Conservation (phyloP, 1,284 basidiomycete genomes). For the Omphalotus olearius region DNA sequence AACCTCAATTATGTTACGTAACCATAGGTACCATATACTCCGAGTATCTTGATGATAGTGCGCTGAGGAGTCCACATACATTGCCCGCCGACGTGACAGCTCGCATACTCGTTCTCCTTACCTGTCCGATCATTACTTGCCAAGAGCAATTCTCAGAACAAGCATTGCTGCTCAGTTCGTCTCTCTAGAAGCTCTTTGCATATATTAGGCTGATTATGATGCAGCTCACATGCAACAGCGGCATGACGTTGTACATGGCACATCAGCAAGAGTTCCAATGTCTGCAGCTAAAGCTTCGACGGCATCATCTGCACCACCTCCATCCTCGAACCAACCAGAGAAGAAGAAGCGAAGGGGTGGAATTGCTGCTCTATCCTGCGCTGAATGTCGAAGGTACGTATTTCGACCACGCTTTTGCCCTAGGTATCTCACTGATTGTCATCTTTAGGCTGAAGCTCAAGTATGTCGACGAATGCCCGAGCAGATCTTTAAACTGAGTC, state of each 20-base stretch:
- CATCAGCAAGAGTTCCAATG: slow-evolving; percentile 7
- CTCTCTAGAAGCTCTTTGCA: neutral
- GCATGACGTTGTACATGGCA: slow-evolving; percentile 9
- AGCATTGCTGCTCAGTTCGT: slow-evolving; percentile 1
- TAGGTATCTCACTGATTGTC: slow-evolving; percentile 1
- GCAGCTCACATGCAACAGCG: slow-evolving; percentile 6
- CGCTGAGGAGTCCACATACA: neutral
- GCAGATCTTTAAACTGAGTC: slow-evolving; percentile 5
- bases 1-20: neutral
- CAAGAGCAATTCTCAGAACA: slow-evolving; percentile 7
- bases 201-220: too few species aligned
- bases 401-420: neutral
- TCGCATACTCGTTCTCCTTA: slow-evolving; percentile 2
- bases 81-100: neutral
- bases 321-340: slow-evolving; percentile 6
- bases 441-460: slow-evolving; percentile 55
- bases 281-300: slow-evolving; percentile 7
- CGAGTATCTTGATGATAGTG: slow-evolving; percentile 2
- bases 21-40: slow-evolving; percentile 4
- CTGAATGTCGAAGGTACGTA: slow-evolving; percentile 55
- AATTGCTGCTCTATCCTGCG: slow-evolving; percentile 17
- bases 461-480: slow-evolving; percentile 26
- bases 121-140: slow-evolving; percentile 6
- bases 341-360: slow-evolving; percentile 8
- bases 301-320: neutral